phyloP scores from a whole-genome alignment of 176 grass and related monocot genomes.

The Coix lacrymajobi region DNA sequence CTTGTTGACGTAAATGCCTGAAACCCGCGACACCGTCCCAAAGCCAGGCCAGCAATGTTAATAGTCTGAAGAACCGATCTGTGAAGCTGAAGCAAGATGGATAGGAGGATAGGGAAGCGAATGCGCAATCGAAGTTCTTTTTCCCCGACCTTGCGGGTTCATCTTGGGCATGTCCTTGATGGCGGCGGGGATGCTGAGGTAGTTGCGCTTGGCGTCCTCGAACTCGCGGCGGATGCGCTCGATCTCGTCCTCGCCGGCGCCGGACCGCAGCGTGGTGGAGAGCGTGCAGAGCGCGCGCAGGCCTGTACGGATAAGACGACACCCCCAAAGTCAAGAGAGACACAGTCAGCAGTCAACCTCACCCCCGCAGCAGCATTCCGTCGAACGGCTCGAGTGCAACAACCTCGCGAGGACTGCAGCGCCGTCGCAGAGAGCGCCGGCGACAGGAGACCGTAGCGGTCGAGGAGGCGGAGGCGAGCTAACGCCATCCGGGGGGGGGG shows the following conservation, averaged over 20 bases:
- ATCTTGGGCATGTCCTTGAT: conserved; percentile 92
- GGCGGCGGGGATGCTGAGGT: conserved; percentile 69
- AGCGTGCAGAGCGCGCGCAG: conserved; percentile 11
- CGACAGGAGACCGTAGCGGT: not conserved
- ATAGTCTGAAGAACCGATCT: not conserved
- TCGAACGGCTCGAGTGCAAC: conserved; percentile 25
- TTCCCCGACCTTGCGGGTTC: conserved; percentile 60
- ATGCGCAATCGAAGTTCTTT: not conserved
- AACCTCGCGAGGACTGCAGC: not conserved
- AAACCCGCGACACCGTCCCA: not conserved
- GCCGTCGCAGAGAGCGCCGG: not conserved
- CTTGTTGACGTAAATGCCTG: conserved; percentile 93
- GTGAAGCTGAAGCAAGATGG: not conserved
- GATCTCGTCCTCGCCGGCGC: conserved; percentile 64
- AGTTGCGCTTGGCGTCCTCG: conserved; percentile 80
- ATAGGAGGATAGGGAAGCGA: not conserved
- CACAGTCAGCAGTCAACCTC: not conserved
- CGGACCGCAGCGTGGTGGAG: conserved; percentile 46
- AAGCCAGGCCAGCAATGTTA: not conserved
- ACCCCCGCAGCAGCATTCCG: not conserved
- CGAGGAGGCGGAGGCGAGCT: not conserved
- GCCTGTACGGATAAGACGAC: not conserved
- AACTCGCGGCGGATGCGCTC: conserved; percentile 77
- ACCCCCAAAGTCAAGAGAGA: not conserved
- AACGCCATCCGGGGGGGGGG: not conserved